Percentiles rank a stretch among this genome's conserved stretches.
phyloP scores from a whole-genome alignment of 2,329 filamentous ascomycete genomes.

The Ascochyta pisi region DNA sequence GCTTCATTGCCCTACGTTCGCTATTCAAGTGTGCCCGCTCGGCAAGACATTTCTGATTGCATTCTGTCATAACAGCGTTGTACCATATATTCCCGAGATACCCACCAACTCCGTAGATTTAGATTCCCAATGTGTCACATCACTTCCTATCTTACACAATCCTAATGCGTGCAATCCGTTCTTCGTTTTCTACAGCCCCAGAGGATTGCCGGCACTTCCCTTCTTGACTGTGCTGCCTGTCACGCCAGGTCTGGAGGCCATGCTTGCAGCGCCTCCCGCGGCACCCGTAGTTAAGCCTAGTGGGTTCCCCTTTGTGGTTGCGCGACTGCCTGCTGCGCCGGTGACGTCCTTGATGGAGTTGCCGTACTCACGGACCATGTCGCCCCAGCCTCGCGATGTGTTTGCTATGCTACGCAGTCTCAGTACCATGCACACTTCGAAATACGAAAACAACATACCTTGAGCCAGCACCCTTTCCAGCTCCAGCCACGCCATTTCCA shows the following conservation, averaged over 20 bases:
- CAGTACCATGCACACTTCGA: neutral
- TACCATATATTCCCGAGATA: conserved; percentile 21
- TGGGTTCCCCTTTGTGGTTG: conserved; percentile 55
- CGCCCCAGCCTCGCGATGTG: conserved; percentile 55
- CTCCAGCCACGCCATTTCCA: conserved; percentile 56
- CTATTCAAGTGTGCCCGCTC: no score
- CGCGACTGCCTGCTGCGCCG: conserved; percentile 52
- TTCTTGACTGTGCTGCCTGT: conserved; percentile 33
- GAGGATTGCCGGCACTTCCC: conserved; percentile 50
- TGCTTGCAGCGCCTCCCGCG: conserved; percentile 39
- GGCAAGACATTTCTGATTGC: neutral
- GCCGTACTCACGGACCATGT: conserved; percentile 57
- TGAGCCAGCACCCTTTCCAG: conserved; percentile 53
- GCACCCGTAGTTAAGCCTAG: conserved; percentile 50
- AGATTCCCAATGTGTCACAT: conserved; percentile 3
- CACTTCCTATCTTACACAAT: conserved; percentile 11
- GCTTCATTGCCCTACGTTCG: neutral
- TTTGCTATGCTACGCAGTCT: conserved; percentile 49
- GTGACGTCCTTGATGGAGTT: conserved; percentile 59
- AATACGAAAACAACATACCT: conserved; percentile 12
- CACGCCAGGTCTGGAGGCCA: conserved; percentile 31
- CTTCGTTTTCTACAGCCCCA: conserved; percentile 45
- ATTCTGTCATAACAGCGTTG: neutral
- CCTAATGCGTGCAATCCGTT: neutral
- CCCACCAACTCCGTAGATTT: conserved; percentile 21